Conservation (phyloP, 2,329 filamentous ascomycete genomes). For the Diaporthe batatas region DNA sequence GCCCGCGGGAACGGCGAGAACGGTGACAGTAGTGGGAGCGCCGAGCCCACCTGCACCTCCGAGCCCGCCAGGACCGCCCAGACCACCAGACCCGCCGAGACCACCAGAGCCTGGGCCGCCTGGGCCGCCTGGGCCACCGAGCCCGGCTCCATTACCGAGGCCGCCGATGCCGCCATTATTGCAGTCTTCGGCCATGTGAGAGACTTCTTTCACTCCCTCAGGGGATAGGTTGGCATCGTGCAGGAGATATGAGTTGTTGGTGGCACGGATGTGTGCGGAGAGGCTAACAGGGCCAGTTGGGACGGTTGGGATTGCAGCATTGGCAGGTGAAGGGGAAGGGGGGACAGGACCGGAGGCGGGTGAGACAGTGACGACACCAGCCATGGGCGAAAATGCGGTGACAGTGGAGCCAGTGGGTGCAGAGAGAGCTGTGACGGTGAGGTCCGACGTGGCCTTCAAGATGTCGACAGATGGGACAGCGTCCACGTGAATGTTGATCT, state of each 20-base stretch:
- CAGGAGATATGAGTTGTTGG: constrained; percentile 3
- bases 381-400: constrained; percentile 1
- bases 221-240: constrained; percentile 28
- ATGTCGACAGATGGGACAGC: not conserved
- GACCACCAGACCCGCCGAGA: constrained; percentile 18
- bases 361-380: not conserved
- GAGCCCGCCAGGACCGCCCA: constrained; percentile 22
- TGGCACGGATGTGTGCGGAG: not conserved
- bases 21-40: constrained; percentile 34
- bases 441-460: constrained; percentile 1
- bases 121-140: constrained; percentile 2
- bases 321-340: constrained; percentile 29
- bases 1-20: constrained; percentile 36
- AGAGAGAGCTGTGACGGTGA: constrained; percentile 23
- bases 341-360: not conserved
- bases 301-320: constrained; percentile 27
- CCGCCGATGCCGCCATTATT: constrained; percentile 35
- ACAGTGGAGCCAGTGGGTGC: not conserved
- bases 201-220: constrained; percentile 32
- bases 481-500: constrained; percentile 40
- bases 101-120: constrained; percentile 9
- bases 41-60: constrained; percentile 18
- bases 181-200: constrained; percentile 24
- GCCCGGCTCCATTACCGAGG: constrained; percentile 30
- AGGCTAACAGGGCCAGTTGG: constrained; percentile 20